Conservation (phyloP, 441 rosid species). For the Aleurites moluccanus region DNA sequence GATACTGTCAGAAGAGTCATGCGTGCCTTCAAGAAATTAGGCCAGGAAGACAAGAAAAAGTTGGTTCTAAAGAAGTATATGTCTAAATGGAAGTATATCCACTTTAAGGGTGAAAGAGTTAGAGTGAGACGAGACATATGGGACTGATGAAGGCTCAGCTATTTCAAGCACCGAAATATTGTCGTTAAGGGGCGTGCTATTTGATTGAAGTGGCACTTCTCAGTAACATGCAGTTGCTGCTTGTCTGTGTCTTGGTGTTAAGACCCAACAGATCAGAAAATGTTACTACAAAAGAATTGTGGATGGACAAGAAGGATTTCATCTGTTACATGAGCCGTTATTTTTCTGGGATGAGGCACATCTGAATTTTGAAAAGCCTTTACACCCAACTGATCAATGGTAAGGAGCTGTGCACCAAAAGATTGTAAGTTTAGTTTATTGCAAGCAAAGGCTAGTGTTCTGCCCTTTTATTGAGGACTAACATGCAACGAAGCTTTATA, state of each 20-base stretch:
- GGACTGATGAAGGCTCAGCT: not conserved
- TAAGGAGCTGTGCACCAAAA: no score
- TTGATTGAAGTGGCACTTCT: not conserved
- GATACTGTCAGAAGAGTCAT: conserved; percentile 65
- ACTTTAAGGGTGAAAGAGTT: conserved; percentile 80
- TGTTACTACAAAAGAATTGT: not conserved
- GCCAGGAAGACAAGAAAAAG: conserved; percentile 55
- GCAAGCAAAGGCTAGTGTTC: no score
- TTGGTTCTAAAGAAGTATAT: conserved; percentile 57
- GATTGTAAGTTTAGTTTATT: no score
- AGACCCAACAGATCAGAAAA: not conserved
- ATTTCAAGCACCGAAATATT: no score
- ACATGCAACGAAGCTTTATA: no score
- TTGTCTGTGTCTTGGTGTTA: not conserved
- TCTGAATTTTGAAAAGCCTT: no score
- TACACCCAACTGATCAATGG: no score
- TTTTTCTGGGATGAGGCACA: not conserved
- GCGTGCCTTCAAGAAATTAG: conserved; percentile 52
- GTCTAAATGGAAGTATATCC: conserved; percentile 64
- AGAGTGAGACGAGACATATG: conserved; percentile 51
- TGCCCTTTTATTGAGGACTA: no score
- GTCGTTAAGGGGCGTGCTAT: not conserved
- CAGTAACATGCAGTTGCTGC: not conserved
- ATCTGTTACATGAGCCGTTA: not conserved
- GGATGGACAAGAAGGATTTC: not conserved